Percentiles rank a stretch among this genome's conserved stretches.
These are phyloP conservation scores for Fennellomyces sp. DNA, from an alignment of 371 early-diverging fungal species.

Conservation along the genomic window DNA sequence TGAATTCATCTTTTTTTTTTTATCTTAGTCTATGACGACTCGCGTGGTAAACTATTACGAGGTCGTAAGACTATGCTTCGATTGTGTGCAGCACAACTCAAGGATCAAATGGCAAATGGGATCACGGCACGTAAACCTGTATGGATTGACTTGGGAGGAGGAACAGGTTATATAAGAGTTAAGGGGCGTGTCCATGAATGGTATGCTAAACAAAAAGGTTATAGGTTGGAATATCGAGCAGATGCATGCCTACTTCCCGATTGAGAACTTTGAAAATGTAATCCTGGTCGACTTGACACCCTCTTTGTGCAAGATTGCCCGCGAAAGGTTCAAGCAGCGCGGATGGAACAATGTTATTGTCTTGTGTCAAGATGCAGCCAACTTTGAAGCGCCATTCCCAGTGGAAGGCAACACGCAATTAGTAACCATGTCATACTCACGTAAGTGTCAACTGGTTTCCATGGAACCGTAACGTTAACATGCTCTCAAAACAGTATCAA, in stretches of 20 bases:
- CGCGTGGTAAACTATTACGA: conserved; percentile 67
- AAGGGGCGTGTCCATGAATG: background rate
- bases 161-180: conserved; percentile 72
- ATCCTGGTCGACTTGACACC: conserved; percentile 87
- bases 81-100: conserved; percentile 78
- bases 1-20: conserved; percentile 1
- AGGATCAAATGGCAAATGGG: conserved; percentile 42
- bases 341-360: conserved; percentile 86
- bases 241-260: conserved; percentile 77
- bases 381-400: conserved; percentile 65
- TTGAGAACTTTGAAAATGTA: conserved; percentile 75
- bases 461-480: too few species aligned
- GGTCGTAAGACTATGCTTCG: conserved; percentile 83
- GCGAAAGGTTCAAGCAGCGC: conserved; percentile 67
- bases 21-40: conserved; percentile 60
- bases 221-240: conserved; percentile 83
- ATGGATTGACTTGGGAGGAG: conserved; percentile 89
- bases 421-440: conserved; percentile 87
- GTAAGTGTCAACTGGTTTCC: conserved; percentile 25
- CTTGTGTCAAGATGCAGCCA: conserved; percentile 79
- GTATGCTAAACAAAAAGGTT: background rate
- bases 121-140: conserved; percentile 40
- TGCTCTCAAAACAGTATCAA: conserved; percentile 60
- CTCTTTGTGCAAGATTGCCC: conserved; percentile 80
- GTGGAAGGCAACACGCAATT: conserved; percentile 69